These are phyloP conservation scores for Pseudogymnoascus sp. DNA, from an alignment of 2,329 filamentous ascomycete genomes.

Conservation along the genomic window DNA sequence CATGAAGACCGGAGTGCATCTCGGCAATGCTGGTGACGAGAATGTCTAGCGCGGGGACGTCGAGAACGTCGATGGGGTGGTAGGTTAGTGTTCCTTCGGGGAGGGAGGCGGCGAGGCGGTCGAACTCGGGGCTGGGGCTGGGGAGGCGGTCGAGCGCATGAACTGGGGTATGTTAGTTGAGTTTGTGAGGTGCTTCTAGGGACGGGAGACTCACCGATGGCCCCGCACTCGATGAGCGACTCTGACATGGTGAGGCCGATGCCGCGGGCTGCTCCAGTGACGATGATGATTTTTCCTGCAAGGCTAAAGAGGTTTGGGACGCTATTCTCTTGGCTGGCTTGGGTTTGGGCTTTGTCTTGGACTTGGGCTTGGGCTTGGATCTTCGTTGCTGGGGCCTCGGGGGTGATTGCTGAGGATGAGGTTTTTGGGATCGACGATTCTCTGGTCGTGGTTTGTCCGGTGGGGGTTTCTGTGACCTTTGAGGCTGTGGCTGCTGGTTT, in stretches of 20 bases:
- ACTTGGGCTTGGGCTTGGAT: not conserved
- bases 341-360: not conserved
- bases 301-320: constrained; percentile 57
- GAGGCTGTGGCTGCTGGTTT: not conserved
- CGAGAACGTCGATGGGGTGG: constrained; percentile 70
- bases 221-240: not conserved
- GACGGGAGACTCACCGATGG: not conserved
- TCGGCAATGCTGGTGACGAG: constrained; percentile 61
- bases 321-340: not conserved
- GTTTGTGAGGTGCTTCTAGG: not conserved
- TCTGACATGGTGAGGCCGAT: constrained; percentile 47
- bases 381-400: not conserved
- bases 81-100: constrained; percentile 36
- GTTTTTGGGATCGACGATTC: not conserved
- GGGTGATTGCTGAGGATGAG: not conserved
- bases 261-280: constrained; percentile 76
- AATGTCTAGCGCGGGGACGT: constrained; percentile 57
- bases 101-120: constrained; percentile 57
- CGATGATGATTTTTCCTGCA: constrained; percentile 75
- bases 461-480: not conserved
- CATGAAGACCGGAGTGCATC: constrained; percentile 65
- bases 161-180: not conserved
- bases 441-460: not conserved
- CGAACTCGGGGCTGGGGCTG: not conserved
- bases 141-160: not conserved